Percentiles rank a stretch among this genome's conserved stretches.
Evolutionary conservation across 1,284 basidiomycete genomes (phyloP).

Genomic region (Sporisorium iseilematis-ciliati): DNA sequence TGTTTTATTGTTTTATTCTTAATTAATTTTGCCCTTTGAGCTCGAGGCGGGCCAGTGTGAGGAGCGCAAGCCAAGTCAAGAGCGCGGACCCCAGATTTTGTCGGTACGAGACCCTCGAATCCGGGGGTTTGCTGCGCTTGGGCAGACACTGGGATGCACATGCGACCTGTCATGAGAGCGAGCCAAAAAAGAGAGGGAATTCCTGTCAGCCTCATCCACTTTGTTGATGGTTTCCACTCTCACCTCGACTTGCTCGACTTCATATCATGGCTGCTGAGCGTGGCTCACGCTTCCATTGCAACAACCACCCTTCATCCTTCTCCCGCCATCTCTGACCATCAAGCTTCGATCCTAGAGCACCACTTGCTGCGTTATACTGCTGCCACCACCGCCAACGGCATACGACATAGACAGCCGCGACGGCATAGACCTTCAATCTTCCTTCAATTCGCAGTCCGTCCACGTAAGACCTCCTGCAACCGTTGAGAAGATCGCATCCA

Average conservation of each 20-base stretch:
- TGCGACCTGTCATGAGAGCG: constrained; percentile 15
- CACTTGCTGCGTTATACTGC: not conserved
- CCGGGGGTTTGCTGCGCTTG: constrained; percentile 8
- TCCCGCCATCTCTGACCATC: not conserved
- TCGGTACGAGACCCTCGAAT: constrained; percentile 16
- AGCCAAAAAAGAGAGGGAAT: not conserved
- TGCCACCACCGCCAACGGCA: not conserved
- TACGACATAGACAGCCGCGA: not conserved
- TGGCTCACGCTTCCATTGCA: not conserved
- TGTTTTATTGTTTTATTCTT: no score
- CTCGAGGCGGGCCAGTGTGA: not conserved
- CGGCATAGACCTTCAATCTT: not conserved
- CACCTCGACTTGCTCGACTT: constrained; percentile 3
- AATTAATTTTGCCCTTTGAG: not conserved
- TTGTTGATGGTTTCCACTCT: not conserved
- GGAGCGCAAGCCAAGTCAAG: no score
- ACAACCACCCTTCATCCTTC: not conserved
- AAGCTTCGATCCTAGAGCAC: not conserved
- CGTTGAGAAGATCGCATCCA: no score
- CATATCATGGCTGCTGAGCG: constrained; percentile 2
- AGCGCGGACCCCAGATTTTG: no score
- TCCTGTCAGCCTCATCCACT: no score
- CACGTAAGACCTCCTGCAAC: no score
- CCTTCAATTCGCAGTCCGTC: not conserved
- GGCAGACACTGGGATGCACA: constrained; percentile 9